Evolutionary conservation across 1,284 basidiomycete genomes (phyloP).

Genomic region (Kwoniella shivajii): DNA sequence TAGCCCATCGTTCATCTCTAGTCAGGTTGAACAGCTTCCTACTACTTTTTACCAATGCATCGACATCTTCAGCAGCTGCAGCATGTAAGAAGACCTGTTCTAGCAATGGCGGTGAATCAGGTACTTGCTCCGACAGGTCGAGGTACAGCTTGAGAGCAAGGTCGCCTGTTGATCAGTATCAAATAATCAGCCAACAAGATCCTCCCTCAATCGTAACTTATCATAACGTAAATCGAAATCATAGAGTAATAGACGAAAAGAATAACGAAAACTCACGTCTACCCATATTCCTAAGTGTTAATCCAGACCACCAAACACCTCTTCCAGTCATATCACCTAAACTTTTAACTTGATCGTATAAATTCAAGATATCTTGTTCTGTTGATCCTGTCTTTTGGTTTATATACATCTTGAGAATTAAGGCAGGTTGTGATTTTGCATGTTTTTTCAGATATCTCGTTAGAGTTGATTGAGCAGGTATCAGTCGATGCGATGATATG

Average conservation of each 20-base stretch:
- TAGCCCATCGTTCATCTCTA: slow-evolving; percentile 39
- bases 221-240: no score
- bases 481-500: slow-evolving; percentile 27
- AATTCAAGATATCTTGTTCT: slow-evolving; percentile 22
- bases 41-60: slow-evolving; percentile 29
- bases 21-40: slow-evolving; percentile 45
- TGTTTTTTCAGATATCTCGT: slow-evolving; percentile 43
- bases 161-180: slow-evolving; percentile 28
- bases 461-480: slow-evolving; percentile 30
- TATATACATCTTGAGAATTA: slow-evolving; percentile 44
- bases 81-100: slow-evolving; percentile 45
- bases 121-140: slow-evolving; percentile 29
- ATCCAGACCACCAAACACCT: slow-evolving; percentile 29
- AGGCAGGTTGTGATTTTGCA: slow-evolving; percentile 47
- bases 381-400: slow-evolving; percentile 19
- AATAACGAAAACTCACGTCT: slow-evolving; percentile 32
- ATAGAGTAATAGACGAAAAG: neutral
- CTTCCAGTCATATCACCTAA: slow-evolving; percentile 26
- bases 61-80: slow-evolving; percentile 31
- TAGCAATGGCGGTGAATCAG: slow-evolving; percentile 29
- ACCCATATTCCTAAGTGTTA: slow-evolving; percentile 33
- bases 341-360: slow-evolving; percentile 28
- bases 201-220: no score
- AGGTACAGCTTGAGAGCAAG: slow-evolving; percentile 36
- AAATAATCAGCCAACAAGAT: neutral